A percentile compares a stretch with the other conserved stretches of the same genome.
Conservation (phyloP, 2,329 filamentous ascomycete genomes). For the Apiospora arundinis region DNA sequence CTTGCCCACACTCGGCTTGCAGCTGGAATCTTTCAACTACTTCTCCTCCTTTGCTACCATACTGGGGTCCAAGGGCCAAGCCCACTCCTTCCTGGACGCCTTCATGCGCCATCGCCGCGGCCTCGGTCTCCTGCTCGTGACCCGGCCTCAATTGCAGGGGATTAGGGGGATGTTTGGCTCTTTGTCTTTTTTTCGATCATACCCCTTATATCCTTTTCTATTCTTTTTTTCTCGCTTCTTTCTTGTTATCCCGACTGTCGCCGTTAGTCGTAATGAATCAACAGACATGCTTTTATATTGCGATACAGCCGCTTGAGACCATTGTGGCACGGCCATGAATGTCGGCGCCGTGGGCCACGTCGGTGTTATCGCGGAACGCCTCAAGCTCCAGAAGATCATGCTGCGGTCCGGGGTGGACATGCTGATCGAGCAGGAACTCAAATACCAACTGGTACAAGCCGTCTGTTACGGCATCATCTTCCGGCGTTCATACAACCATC, state of each 20-base stretch:
- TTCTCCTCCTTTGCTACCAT: constrained; percentile 32
- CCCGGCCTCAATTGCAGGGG: too few relatives aligned
- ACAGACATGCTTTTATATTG: too few relatives aligned
- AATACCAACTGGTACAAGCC: constrained; percentile 33
- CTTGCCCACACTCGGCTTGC: too few relatives aligned
- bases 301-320: too few relatives aligned
- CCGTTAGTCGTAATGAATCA: too few relatives aligned
- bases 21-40: constrained; percentile 34
- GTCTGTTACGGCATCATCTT: background rate
- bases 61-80: constrained; percentile 31
- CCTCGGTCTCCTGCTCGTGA: too few relatives aligned
- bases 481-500: constrained; percentile 19
- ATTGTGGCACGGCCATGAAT: constrained; percentile 26
- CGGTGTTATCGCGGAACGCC: constrained; percentile 32
- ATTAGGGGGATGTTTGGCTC: too few relatives aligned
- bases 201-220: too few relatives aligned
- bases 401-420: constrained; percentile 27
- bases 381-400: constrained; percentile 33
- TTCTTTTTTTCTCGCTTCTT: too few relatives aligned
- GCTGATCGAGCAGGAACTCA: constrained; percentile 32
- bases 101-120: constrained; percentile 29
- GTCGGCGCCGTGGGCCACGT: constrained; percentile 33
- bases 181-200: too few relatives aligned
- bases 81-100: constrained; percentile 31
- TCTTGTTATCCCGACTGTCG: too few relatives aligned